phyloP scores from a whole-genome alignment of 768 basidiomycete genomes.

The Fibroporia radiculosa region DNA sequence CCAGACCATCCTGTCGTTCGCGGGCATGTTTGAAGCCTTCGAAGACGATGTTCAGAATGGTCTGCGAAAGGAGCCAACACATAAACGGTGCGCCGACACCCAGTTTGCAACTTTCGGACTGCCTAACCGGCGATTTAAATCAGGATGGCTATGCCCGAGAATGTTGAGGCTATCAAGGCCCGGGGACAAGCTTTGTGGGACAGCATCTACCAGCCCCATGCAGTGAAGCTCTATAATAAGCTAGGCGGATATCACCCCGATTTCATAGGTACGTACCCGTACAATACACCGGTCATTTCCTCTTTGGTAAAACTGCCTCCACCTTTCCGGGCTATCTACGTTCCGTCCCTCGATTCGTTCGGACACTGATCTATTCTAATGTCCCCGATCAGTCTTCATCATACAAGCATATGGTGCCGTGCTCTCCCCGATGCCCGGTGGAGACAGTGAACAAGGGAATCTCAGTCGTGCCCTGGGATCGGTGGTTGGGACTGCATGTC shows the following conservation, averaged over 20 bases:
- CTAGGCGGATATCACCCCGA: slow-evolving; percentile 86
- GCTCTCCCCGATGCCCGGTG: slow-evolving; percentile 65
- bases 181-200: slow-evolving; percentile 75
- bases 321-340: slow-evolving; percentile 2
- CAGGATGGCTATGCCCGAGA: slow-evolving; percentile 54
- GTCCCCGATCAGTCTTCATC: slow-evolving; percentile 50
- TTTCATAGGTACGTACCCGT: slow-evolving; percentile 76
- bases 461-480: slow-evolving; percentile 80
- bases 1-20: slow-evolving; percentile 77
- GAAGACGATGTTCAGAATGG: slow-evolving; percentile 75
- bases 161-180: slow-evolving; percentile 59
- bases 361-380: slow-evolving; percentile 5
- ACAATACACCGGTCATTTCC: slow-evolving; percentile 3
- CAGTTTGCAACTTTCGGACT: too few relatives aligned
- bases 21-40: slow-evolving; percentile 65
- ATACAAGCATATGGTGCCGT: slow-evolving; percentile 81
- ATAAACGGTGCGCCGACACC: too few relatives aligned
- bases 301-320: slow-evolving; percentile 4
- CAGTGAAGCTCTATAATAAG: slow-evolving; percentile 83
- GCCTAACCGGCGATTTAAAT: slow-evolving; percentile 7
- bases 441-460: slow-evolving; percentile 60
- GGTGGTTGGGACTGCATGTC: slow-evolving; percentile 75
- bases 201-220: slow-evolving; percentile 84
- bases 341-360: slow-evolving; percentile 1
- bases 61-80: slow-evolving; percentile 58